Evolutionary conservation across 495 filamentous ascomycete species (phyloP), one percentile per base, ranked within the genome.

Genomic region (Podospora didyma): DNA sequence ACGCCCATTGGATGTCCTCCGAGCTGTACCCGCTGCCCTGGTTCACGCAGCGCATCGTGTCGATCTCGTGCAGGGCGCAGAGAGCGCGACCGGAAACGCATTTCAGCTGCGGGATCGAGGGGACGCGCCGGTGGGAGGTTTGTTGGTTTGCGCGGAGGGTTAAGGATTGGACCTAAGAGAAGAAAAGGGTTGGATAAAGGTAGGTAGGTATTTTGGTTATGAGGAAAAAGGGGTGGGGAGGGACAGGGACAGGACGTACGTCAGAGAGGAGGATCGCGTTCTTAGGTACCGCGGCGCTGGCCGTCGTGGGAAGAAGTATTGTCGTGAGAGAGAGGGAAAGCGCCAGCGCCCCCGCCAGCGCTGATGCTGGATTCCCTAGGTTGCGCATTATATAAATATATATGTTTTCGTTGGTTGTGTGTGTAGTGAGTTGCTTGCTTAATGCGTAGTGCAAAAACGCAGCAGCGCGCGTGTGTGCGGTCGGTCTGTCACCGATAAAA

Each of bases 31-130:
- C 82, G 7, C 79, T 71, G 51, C 94, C 94, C 45, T 82, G 74
- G 71, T 97, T 98, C 53, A 79, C 86, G 77, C 94, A 98, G 55
- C 90, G 90, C 86, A 98, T 88, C 7, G 86, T 74, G 62, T 92
- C 87, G 54, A 96, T 73, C 22, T 82, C 69, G 73, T 94, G 88
- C 28, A 89, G 78, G 19, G 75, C 73, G 72, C 78, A 82, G 42
- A 78, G 39, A 22, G 77, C 77, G 81, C 37, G 85, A 81, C 12
- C n/a, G n/a, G 91, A 91, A 56, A 86, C 72, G 77, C 94, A 97
- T 62, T 75, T 82, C n/a, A 97, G 79, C 73, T 88, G 94, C 0
- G 90, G 90, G 47, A 95, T 79, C 6, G 94, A 71, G 20, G 88
- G 62, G 6, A 93, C 82, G 53, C 94, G 90, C 4, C 92, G 87